Conservation (phyloP, 257 asterid genomes). For the Gardenia jasminoides region DNA sequence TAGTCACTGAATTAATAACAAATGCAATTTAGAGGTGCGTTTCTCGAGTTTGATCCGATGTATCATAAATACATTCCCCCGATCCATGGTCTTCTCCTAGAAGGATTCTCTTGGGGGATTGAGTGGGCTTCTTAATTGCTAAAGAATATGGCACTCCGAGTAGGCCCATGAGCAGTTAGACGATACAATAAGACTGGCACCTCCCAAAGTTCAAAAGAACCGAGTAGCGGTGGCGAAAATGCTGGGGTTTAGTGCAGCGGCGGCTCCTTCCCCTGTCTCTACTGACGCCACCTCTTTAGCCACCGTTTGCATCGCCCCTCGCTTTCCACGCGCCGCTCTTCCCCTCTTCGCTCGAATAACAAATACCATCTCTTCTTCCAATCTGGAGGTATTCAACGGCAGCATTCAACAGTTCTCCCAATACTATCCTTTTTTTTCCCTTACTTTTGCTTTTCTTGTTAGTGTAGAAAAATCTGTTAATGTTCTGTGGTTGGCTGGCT, state of each 20-base stretch:
- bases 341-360: constrained; percentile 1
- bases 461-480: background rate
- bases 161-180: no score
- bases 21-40: no score
- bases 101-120: no score
- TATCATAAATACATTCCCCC: no score
- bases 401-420: no score
- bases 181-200: no score
- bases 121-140: no score
- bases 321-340: constrained; percentile 12
- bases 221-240: background rate
- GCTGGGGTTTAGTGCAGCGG: constrained; percentile 21
- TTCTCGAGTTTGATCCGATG: no score
- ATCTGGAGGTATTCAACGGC: constrained; percentile 11
- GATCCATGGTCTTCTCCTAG: no score
- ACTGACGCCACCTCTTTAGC: constrained; percentile 20
- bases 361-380: background rate
- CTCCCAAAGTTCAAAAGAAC: no score
- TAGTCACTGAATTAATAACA: no score
- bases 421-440: background rate
- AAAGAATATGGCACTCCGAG: no score
- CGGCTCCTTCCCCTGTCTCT: constrained; percentile 9
- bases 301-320: constrained; percentile 9
- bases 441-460: background rate
- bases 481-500: background rate